Evolutionary conservation across 129 eudicot genomes (phyloP).

Genomic region (Lactuca saligna): DNA sequence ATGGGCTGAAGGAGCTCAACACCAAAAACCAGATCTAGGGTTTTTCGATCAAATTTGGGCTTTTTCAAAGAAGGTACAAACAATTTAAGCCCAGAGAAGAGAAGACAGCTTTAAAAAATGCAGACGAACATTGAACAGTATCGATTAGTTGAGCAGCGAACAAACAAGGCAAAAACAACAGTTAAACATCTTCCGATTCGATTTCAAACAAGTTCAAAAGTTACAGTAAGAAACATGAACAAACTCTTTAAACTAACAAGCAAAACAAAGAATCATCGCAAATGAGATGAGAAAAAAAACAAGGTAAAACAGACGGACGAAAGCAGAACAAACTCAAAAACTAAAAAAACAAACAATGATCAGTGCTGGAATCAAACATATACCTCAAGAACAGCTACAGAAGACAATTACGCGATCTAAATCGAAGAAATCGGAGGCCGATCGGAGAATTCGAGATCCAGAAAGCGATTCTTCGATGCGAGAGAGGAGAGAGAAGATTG

Average conservation of each 20-base stretch:
- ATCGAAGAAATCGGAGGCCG: conserved; percentile 11
- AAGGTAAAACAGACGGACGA: neutral
- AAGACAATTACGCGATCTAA: neutral
- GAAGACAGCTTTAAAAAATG: neutral
- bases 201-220: conserved; percentile 1
- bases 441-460: conserved; percentile 37
- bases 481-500: conserved; percentile 49
- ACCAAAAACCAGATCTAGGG: conserved; percentile 48
- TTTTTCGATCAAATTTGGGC: conserved; percentile 36
- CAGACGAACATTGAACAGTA: neutral
- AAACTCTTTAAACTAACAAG: neutral
- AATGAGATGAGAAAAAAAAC: neutral
- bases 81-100: conserved; percentile 29
- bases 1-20: conserved; percentile 26
- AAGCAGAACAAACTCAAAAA: conserved; percentile 1
- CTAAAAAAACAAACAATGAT: neutral
- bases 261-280: conserved; percentile 15
- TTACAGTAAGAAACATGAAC: neutral
- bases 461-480: conserved; percentile 35
- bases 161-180: neutral
- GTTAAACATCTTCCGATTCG: neutral
- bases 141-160: conserved; percentile 1
- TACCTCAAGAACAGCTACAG: conserved; percentile 23
- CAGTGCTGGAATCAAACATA: neutral
- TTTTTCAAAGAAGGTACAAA: conserved; percentile 7